These are phyloP conservation scores for Metarhizium sp. DNA, from an alignment of 2,329 filamentous ascomycete genomes.

Conservation along the genomic window DNA sequence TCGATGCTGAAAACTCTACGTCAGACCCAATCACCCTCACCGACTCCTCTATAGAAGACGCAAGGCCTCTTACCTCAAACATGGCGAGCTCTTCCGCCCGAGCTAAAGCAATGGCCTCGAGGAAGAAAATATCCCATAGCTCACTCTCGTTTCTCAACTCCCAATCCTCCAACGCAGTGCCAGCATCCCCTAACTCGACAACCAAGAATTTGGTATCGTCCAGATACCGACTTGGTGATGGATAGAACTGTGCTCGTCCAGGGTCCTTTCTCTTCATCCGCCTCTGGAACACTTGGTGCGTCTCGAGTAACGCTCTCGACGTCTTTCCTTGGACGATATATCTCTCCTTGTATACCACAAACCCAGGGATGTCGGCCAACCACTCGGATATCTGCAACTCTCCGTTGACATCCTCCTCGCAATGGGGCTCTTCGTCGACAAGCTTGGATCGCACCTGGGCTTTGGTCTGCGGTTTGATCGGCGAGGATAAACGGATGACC, in stretches of 20 bases:
- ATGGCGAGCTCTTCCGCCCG: slow-evolving; percentile 47
- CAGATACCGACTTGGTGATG: slow-evolving; percentile 50
- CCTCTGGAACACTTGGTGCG: slow-evolving; percentile 49
- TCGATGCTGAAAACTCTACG: slow-evolving; percentile 37
- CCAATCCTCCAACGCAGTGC: slow-evolving; percentile 50
- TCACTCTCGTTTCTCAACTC: slow-evolving; percentile 37
- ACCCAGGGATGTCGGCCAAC: slow-evolving; percentile 54
- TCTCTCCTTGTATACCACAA: slow-evolving; percentile 56
- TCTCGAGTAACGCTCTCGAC: slow-evolving; percentile 43
- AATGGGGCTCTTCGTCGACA: slow-evolving; percentile 50
- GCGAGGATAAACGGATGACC: slow-evolving; percentile 49
- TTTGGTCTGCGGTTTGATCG: slow-evolving; percentile 49
- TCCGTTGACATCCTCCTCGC: slow-evolving; percentile 43
- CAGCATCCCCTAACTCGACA: slow-evolving; percentile 55
- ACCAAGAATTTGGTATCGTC: slow-evolving; percentile 50
- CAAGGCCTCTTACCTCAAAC: slow-evolving; percentile 42
- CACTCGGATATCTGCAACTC: slow-evolving; percentile 56
- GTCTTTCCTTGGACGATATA: slow-evolving; percentile 50
- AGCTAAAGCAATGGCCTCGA: slow-evolving; percentile 50
- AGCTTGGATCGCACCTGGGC: slow-evolving; percentile 42
- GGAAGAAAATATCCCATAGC: slow-evolving; percentile 55
- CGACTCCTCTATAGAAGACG: background rate
- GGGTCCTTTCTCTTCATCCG: slow-evolving; percentile 46
- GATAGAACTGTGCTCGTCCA: slow-evolving; percentile 50
- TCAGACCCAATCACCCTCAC: slow-evolving; percentile 6